Evolutionary conservation across 2,329 filamentous ascomycete species (phyloP).

Genomic region (Talaromyces sp.): DNA sequence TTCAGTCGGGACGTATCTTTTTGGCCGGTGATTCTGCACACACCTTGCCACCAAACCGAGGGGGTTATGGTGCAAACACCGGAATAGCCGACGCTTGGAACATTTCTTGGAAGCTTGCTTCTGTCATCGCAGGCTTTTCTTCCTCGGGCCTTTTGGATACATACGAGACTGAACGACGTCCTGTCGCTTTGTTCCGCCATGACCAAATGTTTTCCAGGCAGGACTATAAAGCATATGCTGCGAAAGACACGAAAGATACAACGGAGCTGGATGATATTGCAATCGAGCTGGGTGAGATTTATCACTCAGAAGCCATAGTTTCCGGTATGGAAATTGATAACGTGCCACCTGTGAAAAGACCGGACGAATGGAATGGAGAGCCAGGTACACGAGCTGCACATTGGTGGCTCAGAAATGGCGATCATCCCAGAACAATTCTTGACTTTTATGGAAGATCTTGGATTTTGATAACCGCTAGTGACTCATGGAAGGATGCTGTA

Average conservation of each 20-base stretch:
- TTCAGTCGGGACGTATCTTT: constrained; percentile 14
- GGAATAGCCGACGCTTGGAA: constrained; percentile 52
- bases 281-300: constrained; percentile 23
- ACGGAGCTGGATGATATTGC: constrained; percentile 18
- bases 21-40: constrained; percentile 14
- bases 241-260: constrained; percentile 3
- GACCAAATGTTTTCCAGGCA: constrained; percentile 21
- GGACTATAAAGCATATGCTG: constrained; percentile 16
- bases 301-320: constrained; percentile 17
- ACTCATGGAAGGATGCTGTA: constrained; percentile 11
- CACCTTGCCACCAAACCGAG: constrained; percentile 12
- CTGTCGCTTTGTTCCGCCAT: constrained; percentile 23
- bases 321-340: not conserved
- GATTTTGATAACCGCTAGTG: constrained; percentile 19
- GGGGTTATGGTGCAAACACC: constrained; percentile 21
- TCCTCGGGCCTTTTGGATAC: constrained; percentile 17
- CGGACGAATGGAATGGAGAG: constrained; percentile 19
- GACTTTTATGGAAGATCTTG: constrained; percentile 25
- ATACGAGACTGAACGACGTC: constrained; percentile 35
- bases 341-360: constrained; percentile 13
- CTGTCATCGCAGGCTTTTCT: constrained; percentile 31
- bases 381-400: constrained; percentile 29
- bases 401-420: constrained; percentile 19
- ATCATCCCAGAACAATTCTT: constrained; percentile 22
- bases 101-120: constrained; percentile 51